Evolutionary conservation across 73 alveolate genomes (phyloP), one percentile per base, ranked within the genome.

Genomic region (Paramecium primaurelia): DNA sequence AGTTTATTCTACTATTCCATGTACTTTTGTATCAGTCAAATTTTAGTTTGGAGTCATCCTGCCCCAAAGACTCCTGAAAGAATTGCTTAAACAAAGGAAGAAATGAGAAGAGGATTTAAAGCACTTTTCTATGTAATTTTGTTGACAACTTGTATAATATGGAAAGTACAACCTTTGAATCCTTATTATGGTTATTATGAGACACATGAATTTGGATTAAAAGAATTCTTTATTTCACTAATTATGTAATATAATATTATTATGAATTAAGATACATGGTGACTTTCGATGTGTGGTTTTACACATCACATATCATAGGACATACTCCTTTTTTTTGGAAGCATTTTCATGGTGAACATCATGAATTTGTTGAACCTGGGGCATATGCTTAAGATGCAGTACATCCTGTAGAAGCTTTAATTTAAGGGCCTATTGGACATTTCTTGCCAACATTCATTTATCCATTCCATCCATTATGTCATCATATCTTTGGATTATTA

Each of bases 341-440:
- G 22, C 87, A 44, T 18, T 8, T 87, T 18, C 93, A 87, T 44
- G 87, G 47, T 11, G 60, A 64, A 60, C 93, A 87, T 26, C 93
- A 87, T 40, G 45, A 87, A 59, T 87, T 87, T 22, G 45, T 87
- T 14, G 93, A 87, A 40, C 93, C 93, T 30, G 86, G 88, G 14
- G 93, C 93, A 3, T 87, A 64, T 87, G 93, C 88, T 20, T 36
- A 87, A 87, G 93, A 87, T 87, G 93, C 93, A 25, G 93, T 87
- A 7, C 93, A 87, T 36, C 93, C 93, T 2, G 12, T 87, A 12
- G 93, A 87, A 25, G 93, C 93, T 3, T 64, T 87, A 30, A 32
- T 87, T 38, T 36, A 87, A 38, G 93, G 93, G 14, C 93, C 93
- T 8, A 64, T 87, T 37, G 93, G 93, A 11, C 93, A 87, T 64